Evolutionary conservation across 768 basidiomycete genomes (phyloP).

Genomic region (Suillus subluteus): DNA sequence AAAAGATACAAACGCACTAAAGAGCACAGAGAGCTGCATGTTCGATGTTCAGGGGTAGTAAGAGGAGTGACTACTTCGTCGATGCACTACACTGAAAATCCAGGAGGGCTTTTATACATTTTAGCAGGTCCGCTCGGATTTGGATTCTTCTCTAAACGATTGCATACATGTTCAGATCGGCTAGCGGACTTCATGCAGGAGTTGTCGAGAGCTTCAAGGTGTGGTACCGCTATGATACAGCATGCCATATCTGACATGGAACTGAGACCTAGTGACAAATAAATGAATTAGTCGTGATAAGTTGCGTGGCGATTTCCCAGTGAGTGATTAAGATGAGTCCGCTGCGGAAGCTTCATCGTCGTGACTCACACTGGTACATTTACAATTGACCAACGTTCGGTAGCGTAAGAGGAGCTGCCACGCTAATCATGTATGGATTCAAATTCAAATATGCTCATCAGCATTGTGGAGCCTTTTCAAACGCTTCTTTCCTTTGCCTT

Average conservation of each 20-base stretch:
- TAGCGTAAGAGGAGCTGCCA: not conserved
- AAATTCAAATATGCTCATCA: not conserved
- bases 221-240: not conserved
- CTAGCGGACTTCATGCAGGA: not conserved
- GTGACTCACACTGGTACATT: not conserved
- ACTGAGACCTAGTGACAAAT: not conserved
- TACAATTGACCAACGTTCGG: not conserved
- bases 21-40: not conserved
- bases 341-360: not conserved
- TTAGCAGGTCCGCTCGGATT: not conserved
- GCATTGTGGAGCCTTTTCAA: not conserved
- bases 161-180: no score
- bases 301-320: not conserved
- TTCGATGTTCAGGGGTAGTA: not conserved
- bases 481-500: no score
- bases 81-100: not conserved
- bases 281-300: not conserved
- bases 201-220: not conserved
- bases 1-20: not conserved
- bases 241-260: not conserved
- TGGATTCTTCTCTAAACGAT: no score
- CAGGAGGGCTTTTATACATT: not conserved
- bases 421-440: not conserved
- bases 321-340: not conserved
- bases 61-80: not conserved